Conservation (phyloP, 805 yeast species). For the Kodamaea sagamina region DNA sequence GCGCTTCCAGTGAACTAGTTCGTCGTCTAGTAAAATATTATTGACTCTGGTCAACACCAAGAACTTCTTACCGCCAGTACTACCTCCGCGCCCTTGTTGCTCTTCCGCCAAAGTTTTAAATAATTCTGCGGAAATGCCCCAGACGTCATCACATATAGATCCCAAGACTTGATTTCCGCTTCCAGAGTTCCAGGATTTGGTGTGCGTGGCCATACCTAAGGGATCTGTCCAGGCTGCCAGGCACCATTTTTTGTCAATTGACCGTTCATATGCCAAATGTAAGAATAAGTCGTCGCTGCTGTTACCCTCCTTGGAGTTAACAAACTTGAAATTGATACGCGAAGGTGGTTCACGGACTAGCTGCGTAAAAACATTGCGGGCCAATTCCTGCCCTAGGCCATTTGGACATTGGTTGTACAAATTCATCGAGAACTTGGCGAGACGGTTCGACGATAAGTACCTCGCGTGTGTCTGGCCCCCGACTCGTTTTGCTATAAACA, state of each 20-base stretch:
- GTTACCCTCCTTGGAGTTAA: slow-evolving; percentile 23
- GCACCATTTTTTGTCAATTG: slow-evolving; percentile 80
- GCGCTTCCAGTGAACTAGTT: slow-evolving; percentile 75
- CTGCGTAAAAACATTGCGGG: slow-evolving; percentile 28
- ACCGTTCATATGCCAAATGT: slow-evolving; percentile 83
- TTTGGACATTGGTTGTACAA: slow-evolving; percentile 61
- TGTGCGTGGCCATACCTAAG: slow-evolving; percentile 60
- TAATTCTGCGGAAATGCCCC: slow-evolving; percentile 57
- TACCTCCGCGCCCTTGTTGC: slow-evolving; percentile 28
- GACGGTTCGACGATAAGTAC: slow-evolving; percentile 34
- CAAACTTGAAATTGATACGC: slow-evolving; percentile 37
- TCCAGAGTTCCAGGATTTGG: slow-evolving; percentile 61
- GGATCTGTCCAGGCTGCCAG: slow-evolving; percentile 91
- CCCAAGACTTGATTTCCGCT: slow-evolving; percentile 27
- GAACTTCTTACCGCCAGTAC: slow-evolving; percentile 55
- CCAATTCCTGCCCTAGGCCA: slow-evolving; percentile 16
- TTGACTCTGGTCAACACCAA: slow-evolving; percentile 69
- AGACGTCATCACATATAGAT: slow-evolving; percentile 63
- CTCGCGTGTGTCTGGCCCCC: slow-evolving; percentile 15
- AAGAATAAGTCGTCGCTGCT: slow-evolving; percentile 69
- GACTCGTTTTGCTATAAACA: slow-evolving; percentile 23
- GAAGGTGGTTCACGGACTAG: slow-evolving; percentile 41
- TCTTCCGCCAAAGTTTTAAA: slow-evolving; percentile 39
- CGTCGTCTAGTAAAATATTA: slow-evolving; percentile 80
- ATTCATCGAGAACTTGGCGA: slow-evolving; percentile 50